Percentiles rank a stretch among this genome's conserved stretches.
These are phyloP conservation scores for Prunus armeniaca DNA, from an alignment of 306 rosid genomes.

Conservation along the genomic window DNA sequence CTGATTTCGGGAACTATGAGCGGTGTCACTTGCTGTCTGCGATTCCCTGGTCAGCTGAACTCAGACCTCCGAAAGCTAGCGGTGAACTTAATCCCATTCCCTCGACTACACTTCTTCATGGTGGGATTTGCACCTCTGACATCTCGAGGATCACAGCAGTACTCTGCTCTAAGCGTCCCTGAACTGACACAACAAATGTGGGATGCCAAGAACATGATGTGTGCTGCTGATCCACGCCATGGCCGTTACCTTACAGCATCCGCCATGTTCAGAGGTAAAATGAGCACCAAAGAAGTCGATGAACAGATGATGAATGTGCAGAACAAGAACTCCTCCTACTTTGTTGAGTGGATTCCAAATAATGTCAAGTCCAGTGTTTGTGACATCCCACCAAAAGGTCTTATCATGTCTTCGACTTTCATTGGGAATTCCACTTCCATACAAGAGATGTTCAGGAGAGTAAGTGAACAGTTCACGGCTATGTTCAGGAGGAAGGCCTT, in stretches of 20 bases:
- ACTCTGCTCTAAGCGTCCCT: slow-evolving; percentile 54
- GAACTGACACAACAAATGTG: slow-evolving; percentile 83
- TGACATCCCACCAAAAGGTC: slow-evolving; percentile 65
- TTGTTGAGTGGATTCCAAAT: slow-evolving; percentile 81
- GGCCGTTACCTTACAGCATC: slow-evolving; percentile 80
- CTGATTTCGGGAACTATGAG: slow-evolving; percentile 82
- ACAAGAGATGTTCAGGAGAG: slow-evolving; percentile 80
- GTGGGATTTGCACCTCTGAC: slow-evolving; percentile 79
- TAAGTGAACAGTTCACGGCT: slow-evolving; percentile 74
- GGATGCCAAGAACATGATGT: slow-evolving; percentile 80
- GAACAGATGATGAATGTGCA: slow-evolving; percentile 66
- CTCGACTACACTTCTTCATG: slow-evolving; percentile 79
- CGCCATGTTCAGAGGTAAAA: slow-evolving; percentile 71
- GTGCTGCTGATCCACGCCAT: slow-evolving; percentile 66
- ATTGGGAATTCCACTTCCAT: slow-evolving; percentile 75
- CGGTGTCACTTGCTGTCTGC: slow-evolving; percentile 78
- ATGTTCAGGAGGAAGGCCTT: slow-evolving; percentile 85
- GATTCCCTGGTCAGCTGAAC: slow-evolving; percentile 81
- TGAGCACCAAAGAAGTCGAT: slow-evolving; percentile 65
- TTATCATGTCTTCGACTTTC: slow-evolving; percentile 66
- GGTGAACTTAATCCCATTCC: slow-evolving; percentile 77
- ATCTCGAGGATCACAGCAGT: slow-evolving; percentile 61
- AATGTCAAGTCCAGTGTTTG: slow-evolving; percentile 80
- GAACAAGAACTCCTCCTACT: slow-evolving; percentile 69
- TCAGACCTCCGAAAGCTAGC: slow-evolving; percentile 74